Base-by-base conservation (phyloP, 1,139 yeast genomes). In the Suhomyces ambrosiae region DNA sequence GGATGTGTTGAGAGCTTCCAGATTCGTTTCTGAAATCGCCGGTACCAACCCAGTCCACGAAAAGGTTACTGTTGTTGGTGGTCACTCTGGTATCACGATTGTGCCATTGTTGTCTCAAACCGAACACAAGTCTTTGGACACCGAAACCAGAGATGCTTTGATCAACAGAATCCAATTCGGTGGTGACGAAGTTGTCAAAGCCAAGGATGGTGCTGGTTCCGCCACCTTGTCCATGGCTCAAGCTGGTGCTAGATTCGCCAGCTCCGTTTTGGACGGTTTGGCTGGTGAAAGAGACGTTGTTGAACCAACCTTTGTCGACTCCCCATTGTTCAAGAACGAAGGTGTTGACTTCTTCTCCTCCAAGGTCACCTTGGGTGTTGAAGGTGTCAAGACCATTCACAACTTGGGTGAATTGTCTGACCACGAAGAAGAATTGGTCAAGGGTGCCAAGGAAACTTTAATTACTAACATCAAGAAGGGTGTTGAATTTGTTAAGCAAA, bases 141-240 rank as follows among this genome's bases (percentile, higher is more conserved):
- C 66, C 35, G 84, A 79, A 48, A 70, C 75, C 54, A 74, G 82
- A 57, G 86, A 81, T 59, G 76, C 80, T 41, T 76, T 89, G 54
- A 76, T 87, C 58, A 79, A 86, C 75, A 82, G 96, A 68, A 88
- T 89, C 60, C 97, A 89, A 71, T 88, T 83, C 61, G 97, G 97
- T 61, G 97, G 97, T 68, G 97, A 90, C 61, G 97, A 90, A 71
- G 95, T 90, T 53, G 97, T 90, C 54, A 75, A 85, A 69, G 97
- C 97, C 54, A 90, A 90, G 74, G 84, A 87, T 61, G 97, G 97
- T 58, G 81, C 84, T 47, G 97, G 97, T 42, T 86, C 96, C 36
- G 96, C 96, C 48, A 90, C 97, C 36, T 74, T 90, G 52, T 86
- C 96, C 40, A 90, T 90, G 97, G 97, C 97, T 35, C 92, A 88